phyloP scores from a whole-genome alignment of 2,329 filamentous ascomycete genomes.

The Dothidotthia symphoricarpi region DNA sequence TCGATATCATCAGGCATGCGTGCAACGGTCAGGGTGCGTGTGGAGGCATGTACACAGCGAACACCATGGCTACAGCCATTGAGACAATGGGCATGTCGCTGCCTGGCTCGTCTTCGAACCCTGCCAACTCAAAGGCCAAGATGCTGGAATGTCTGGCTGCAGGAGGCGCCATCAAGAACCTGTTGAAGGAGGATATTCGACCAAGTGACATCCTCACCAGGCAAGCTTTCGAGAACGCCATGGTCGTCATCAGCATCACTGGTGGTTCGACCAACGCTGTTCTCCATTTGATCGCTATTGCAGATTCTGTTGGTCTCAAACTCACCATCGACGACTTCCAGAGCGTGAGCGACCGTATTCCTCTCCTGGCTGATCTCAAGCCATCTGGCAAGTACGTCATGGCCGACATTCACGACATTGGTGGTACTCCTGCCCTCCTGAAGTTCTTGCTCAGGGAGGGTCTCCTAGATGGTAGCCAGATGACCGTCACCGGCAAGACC shows the following conservation, averaged over 20 bases:
- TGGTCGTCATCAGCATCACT: slow-evolving; percentile 52
- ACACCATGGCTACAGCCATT: slow-evolving; percentile 54
- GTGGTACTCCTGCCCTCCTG: slow-evolving; percentile 50
- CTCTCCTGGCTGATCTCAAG: slow-evolving; percentile 53
- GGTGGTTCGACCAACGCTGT: slow-evolving; percentile 54
- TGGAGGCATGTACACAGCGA: slow-evolving; percentile 69
- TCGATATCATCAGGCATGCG: slow-evolving; percentile 90
- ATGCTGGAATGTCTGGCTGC: slow-evolving; percentile 51
- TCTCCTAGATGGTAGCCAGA: slow-evolving; percentile 48
- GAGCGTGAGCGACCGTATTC: slow-evolving; percentile 50
- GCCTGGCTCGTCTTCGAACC: slow-evolving; percentile 53
- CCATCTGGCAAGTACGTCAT: slow-evolving; percentile 55
- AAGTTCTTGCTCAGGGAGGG: slow-evolving; percentile 53
- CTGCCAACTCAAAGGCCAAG: slow-evolving; percentile 52
- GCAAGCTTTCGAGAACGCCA: slow-evolving; percentile 52
- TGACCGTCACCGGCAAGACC: slow-evolving; percentile 53
- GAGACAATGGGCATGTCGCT: slow-evolving; percentile 53
- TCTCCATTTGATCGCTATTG: slow-evolving; percentile 53
- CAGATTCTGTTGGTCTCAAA: slow-evolving; percentile 51
- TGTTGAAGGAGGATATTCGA: slow-evolving; percentile 52
- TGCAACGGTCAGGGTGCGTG: slow-evolving; percentile 83
- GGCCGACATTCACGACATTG: slow-evolving; percentile 59
- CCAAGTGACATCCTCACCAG: slow-evolving; percentile 52
- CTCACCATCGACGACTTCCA: slow-evolving; percentile 55
- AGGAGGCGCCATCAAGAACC: slow-evolving; percentile 51